Evolutionary conservation across 257 asterid genomes (phyloP), one percentile per base, ranked within the genome.

Genomic region (Anisodus tanguticus): DNA sequence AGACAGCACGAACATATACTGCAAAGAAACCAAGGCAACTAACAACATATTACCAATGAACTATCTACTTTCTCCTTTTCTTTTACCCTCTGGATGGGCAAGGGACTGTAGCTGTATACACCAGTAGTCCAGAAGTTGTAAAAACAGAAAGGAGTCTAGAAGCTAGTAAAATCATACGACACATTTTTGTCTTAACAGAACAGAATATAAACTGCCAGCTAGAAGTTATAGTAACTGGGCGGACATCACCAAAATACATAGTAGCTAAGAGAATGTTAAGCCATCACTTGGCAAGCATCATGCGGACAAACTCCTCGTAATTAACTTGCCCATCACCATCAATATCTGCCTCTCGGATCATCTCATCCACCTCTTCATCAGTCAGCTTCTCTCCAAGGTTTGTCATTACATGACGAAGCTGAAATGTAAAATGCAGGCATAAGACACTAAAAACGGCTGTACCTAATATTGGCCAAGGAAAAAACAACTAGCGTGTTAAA

Each of bases 321-420:
- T 89, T 89, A 58, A 91, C 92, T 83, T 88, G 93, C 47, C 93
- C 93, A 80, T 92, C 95, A 6, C 92, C 95, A 63, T 90, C 93
- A 74, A 88, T 87, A 59, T 91, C 93, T 3, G 92, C 93, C 87
- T 89, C 93, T 63, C 88, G 83, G 51, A 89, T 90, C 91, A 90
- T 90, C 90, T 91, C 92, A 47, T 89, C 91, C 31, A 89, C 93
- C 81, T 90, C 92, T 60, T 90, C 93, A 80, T 89, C 93, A 9
- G 92, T 90, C 86, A 90, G 58, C 86, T 92, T 90, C 92, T 92
- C 93, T 57, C 92, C 92, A 35, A 88, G 91, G 89, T 90, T 92
- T 9, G 91, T 88, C 95, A 89, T 86, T 68, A 90, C 91, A 77
- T 90, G 92, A 69, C 92, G 91, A 80, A 92, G 93, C 93, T 91